Evolutionary conservation across 345 rosid genomes (phyloP), one percentile per base, ranked within the genome.

Genomic region (Linum lewisii): DNA sequence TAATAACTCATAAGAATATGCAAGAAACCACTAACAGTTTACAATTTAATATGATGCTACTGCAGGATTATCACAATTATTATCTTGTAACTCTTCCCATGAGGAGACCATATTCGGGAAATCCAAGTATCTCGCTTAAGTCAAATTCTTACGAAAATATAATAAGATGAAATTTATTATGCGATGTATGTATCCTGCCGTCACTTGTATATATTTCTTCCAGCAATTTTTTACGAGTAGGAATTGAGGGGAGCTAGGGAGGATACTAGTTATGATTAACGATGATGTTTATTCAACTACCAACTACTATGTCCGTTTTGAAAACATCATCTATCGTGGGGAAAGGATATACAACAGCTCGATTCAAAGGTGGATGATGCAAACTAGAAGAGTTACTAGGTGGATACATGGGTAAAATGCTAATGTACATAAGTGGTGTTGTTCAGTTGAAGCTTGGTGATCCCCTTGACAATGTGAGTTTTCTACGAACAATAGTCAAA

Each of bases 381-480:
- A 63, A 68, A 29, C 61, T 90, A 52, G 73, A 73, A 45, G 84
- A 71, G 22, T 73, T 88, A 72, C 79, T 93, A 24, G 81, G 65
- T 62, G 96, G 96, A 58, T 74, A 64, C 60, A 81, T 88, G 95
- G 98, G 98, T 36, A 88, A 92, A 78, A 71, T 88, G 78, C 73
- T 81, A 73, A 87, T 86, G 68, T 83, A 86, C 63, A 82, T 63
- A 72, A 92, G 96, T 58, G 93, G 98, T 22, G 83, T 83, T 15
- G 78, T 86, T 63, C 83, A 85, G 83, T 72, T 86, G 69, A 92
- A 92, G 85, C 82, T 92, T 5, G 95, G 96, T 38, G 81, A 79
- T 26, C 73, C 66, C 20, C 69, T 83, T 19, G 86, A 75, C 36
- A 88, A 88, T 67, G 98, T 86, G 72, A 84, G 98, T 78, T 38